A percentile compares a stretch with the other conserved stretches of the same genome.
Evolutionary conservation across 2,329 filamentous ascomycete genomes (phyloP).

Genomic region (Scytalidium sp.): DNA sequence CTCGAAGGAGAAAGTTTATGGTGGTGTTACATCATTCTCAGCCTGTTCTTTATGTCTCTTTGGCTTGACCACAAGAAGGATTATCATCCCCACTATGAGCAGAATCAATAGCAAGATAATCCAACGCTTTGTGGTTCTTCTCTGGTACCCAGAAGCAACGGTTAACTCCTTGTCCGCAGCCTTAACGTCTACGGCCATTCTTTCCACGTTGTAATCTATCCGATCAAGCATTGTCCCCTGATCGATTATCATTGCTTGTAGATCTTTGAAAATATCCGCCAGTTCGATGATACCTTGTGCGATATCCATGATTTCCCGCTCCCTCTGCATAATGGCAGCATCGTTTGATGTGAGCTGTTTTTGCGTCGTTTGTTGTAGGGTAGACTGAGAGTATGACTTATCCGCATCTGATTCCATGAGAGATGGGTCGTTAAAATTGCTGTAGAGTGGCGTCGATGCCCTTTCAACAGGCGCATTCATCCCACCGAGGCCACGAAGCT

Average conservation of each 20-base stretch:
- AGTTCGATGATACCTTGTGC: constrained; percentile 97
- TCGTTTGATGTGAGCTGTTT: constrained; percentile 73
- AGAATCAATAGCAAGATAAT: constrained; percentile 86
- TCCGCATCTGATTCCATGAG: constrained; percentile 93
- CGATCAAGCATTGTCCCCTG: constrained; percentile 89
- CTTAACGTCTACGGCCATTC: constrained; percentile 91
- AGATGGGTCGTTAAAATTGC: constrained; percentile 75
- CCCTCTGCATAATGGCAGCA: constrained; percentile 81
- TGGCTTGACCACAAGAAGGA: constrained; percentile 72
- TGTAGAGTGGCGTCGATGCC: constrained; percentile 45
- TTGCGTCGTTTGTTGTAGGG: constrained; percentile 71
- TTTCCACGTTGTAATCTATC: constrained; percentile 97
- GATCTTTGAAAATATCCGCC: constrained; percentile 92
- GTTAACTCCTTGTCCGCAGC: constrained; percentile 89
- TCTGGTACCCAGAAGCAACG: constrained; percentile 85
- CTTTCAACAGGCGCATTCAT: constrained; percentile 53
- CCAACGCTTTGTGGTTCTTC: constrained; percentile 84
- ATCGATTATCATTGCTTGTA: constrained; percentile 93
- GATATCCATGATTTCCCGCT: constrained; percentile 96
- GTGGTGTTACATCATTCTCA: constrained; percentile 23
- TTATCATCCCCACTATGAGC: constrained; percentile 82
- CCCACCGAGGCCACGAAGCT: constrained; percentile 71
- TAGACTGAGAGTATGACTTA: constrained; percentile 85
- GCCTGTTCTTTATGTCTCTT: constrained; percentile 18
- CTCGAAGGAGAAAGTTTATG: constrained; percentile 11